phyloP scores from a whole-genome alignment of 1,139 yeast species.

The Hyphopichia fennica region DNA sequence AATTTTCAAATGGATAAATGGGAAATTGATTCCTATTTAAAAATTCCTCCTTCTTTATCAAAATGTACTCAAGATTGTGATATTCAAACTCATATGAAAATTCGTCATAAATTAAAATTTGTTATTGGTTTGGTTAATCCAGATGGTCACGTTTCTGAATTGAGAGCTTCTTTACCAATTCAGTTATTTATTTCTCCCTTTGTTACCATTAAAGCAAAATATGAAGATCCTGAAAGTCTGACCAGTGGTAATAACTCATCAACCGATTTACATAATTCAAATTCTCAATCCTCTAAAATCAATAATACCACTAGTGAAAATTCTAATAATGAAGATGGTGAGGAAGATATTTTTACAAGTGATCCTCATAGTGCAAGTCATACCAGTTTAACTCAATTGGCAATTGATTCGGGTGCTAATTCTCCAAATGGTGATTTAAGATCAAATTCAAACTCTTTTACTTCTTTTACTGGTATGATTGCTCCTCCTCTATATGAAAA shows the following conservation, averaged over 20 bases:
- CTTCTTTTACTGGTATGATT: conserved; percentile 48
- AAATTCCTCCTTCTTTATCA: conserved; percentile 70
- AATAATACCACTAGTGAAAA: background rate
- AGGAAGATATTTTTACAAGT: conserved; percentile 25
- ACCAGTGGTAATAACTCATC: conserved; percentile 1
- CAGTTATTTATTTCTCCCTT: conserved; percentile 76
- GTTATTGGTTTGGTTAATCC: conserved; percentile 66
- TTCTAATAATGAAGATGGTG: conserved; percentile 6
- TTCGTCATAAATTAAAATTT: conserved; percentile 69
- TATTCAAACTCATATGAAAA: conserved; percentile 57
- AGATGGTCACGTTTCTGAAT: conserved; percentile 75
- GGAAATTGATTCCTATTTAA: conserved; percentile 64
- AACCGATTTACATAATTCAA: conserved; percentile 1
- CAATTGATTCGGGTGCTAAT: conserved; percentile 10
- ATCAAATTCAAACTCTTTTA: conserved; percentile 29
- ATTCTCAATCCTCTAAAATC: background rate
- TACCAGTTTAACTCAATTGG: conserved; percentile 29
- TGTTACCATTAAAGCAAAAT: conserved; percentile 63
- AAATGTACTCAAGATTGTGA: conserved; percentile 86
- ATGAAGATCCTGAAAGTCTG: conserved; percentile 15
- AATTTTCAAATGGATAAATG: conserved; percentile 65
- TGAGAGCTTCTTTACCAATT: conserved; percentile 73
- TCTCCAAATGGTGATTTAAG: conserved; percentile 9
- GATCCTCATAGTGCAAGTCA: conserved; percentile 26
- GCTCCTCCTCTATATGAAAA: conserved; percentile 92